Evolutionary conservation across 768 basidiomycete genomes (phyloP), one percentile per base, ranked within the genome.

Genomic region (Mrakia gelida): DNA sequence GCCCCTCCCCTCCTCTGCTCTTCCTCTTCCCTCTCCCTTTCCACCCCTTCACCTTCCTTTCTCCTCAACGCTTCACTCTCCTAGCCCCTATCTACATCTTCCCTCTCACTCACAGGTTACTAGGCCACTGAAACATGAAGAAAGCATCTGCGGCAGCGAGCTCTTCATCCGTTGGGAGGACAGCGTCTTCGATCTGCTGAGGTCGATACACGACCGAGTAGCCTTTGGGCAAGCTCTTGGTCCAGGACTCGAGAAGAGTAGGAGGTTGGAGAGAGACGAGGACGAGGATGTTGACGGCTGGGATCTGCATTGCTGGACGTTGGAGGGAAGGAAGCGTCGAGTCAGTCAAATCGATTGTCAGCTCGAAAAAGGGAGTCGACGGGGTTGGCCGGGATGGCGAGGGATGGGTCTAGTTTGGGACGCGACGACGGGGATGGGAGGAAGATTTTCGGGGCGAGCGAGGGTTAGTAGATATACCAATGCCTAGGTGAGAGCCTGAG

Each of bases 121-220:
- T 59, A 21, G 80, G 80, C 18, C 78, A 49, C 56, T 52, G 67
- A 23, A 81, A 77, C 54, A 61, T 71, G 23, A 80, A 67, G 49
- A 81, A 34, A 10, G 62, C 79, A 28, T 71, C 77, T 7, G 72
- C 75, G 18, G 56, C 32, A 71, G 68, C 62, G 61, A 71, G 74
- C 18, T 81, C 79, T 30, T 80, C 80, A 30, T 80, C 75, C 3
- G 77, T 76, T 7, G 80, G 80, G 6, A 61, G 34, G 6, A 76
- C 71, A 18, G 34, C 63, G 0, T 38, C 73, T 7, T 63, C 54
- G 21, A 11, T 32, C 23, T 52, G 49, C 49, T 52, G 49, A 26
- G 76, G 76, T 7, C 59, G 32, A 59, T 71, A 65, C 43, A 71
- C 28, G 43, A 77, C 70, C 38, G 26, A 34, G 70, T 32, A 63